Base-by-base conservation (phyloP, 306 rosid species). In the Pachyrhizus erosus region DNA sequence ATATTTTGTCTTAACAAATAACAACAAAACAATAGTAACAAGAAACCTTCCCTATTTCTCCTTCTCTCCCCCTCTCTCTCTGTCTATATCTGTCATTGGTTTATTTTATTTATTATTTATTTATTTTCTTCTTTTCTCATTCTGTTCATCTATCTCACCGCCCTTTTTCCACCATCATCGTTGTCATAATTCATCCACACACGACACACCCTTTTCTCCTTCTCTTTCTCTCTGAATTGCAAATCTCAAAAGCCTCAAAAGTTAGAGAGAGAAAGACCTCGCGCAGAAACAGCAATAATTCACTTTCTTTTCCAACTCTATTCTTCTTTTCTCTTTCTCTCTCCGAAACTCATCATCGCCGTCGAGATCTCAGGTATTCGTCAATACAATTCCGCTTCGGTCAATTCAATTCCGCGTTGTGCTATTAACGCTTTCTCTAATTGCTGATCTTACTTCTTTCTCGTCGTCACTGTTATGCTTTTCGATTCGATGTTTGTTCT, bases 301-400 rank as follows among this genome's bases (percentile, higher is more conserved):
- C 89, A 88, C 90, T 81, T 83, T 84, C 78, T 80, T 77, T 89
- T 82, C 79, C 82, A 73, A 82, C 82, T 89, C 66, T 51, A 77
- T 74, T 86, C 67, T 77, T 62, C 57, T 17, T 42, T 20, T 23
- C 31, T 39, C 79, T 75, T 75, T 83, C 84, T 83, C 83, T 84
- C 65, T 42, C 86, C 68, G 71, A 83, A 79, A 55, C 73, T 61
- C 87, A 78, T 79, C 84, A 79, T 81, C 86, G 67, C 81, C 68
- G 55, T 84, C 45, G 80, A 84, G 90, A 87, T 92, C 90, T 87
- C 97, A 81, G 97, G 94, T 90, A 86, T 52, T 42, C 87, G 88
- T 83, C 76, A 75, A 66, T 88, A 81, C 5, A 51, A 71, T 77
- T 42, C 78, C 78, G 42, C 67, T 58, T 73, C 58, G 67, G 18